Base-by-base conservation (phyloP, 441 rosid species). In the Dalechampia spathulata region DNA sequence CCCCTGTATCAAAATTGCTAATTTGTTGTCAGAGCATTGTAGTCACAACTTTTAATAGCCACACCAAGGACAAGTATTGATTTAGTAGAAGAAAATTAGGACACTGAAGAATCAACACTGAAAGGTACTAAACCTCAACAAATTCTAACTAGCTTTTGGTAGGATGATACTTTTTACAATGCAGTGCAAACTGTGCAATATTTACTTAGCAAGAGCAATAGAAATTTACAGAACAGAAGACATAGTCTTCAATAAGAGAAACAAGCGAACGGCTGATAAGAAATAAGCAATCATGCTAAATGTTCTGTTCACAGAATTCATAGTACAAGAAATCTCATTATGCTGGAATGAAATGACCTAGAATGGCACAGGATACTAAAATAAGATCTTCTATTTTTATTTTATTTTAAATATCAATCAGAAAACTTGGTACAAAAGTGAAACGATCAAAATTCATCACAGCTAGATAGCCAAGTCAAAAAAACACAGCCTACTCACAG, bases 1-100 rank as follows among this genome's bases (percentile, higher is more conserved):
- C 40, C 97, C 99, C 99, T 95, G 85, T 65, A 79, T 62, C 68
- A 64, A 69, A 50, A 62, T 69, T 73, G 49, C 55, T 63, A 41
- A 48, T 55, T 47, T 34, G 51, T 30, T 22, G 58, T 62, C 55
- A 58, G 61, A 49, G 65, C 53, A 61, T 14, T 39, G 37, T 60
- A n/a, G n/a, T 58, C 41, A 45, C 49, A 60, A 54, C 44, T 44
- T 4, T 20, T 43, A 26, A 41, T 44, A 63, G 49, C 48, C 54
- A 47, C 49, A 36, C 42, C 16, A 12, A 32, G 7, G 32, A n/a
- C 32, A 34, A 32, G 13, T 32, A n/a, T 45, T 8, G 40, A 51
- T 25, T 20, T 12, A 21, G 39, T 39, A 22, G 36, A n/a, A 38
- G 40, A 48, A 26, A 27, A 16, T 13, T 43, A 43, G 19, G 34